Conservation (phyloP, 2,329 filamentous ascomycete genomes). For the Neofusicoccum cordaticola region DNA sequence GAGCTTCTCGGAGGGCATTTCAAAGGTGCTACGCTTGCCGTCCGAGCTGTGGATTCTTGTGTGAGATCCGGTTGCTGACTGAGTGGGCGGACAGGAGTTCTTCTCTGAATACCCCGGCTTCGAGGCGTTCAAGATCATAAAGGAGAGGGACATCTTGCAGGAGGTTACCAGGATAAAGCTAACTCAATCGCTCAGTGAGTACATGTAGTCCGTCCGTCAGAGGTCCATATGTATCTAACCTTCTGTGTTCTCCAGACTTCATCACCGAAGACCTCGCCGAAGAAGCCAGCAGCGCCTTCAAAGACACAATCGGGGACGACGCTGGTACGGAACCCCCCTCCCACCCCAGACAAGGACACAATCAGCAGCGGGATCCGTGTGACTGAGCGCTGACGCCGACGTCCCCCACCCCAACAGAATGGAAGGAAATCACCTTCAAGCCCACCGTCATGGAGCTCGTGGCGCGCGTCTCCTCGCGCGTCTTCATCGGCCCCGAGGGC, state of each 20-base stretch:
- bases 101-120: slow-evolving; percentile 8
- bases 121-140: background rate
- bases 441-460: slow-evolving; percentile 46
- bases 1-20: background rate
- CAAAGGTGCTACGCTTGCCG: background rate
- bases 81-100: background rate
- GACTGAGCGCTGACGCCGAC: no score
- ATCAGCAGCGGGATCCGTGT: no score
- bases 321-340: background rate
- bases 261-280: background rate
- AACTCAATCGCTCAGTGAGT: slow-evolving; percentile 1
- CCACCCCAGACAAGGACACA: no score
- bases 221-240: no score
- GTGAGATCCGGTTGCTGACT: background rate
- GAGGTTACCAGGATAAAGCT: background rate
- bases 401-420: slow-evolving; percentile 1
- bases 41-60: background rate
- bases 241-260: background rate
- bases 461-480: slow-evolving; percentile 53
- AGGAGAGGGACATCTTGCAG: background rate
- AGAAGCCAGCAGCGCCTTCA: background rate
- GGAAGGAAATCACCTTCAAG: slow-evolving; percentile 9
- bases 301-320: background rate
- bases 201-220: no score
- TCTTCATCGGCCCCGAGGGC: slow-evolving; percentile 50